Conservation (phyloP, 495 filamentous ascomycete genomes). For the Cenococcum geophilum region DNA sequence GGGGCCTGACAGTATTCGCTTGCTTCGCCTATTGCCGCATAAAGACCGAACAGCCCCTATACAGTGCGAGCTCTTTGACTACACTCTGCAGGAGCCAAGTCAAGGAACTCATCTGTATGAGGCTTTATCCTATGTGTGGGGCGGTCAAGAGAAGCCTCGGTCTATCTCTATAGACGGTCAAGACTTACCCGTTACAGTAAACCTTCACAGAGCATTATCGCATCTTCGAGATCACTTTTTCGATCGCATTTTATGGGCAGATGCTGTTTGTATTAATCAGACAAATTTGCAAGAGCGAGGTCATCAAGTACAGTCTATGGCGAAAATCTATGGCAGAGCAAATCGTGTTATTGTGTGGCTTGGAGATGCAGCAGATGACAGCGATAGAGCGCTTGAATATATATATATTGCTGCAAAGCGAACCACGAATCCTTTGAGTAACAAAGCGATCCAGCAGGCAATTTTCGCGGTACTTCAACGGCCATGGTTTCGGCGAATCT, state of each 20-base stretch:
- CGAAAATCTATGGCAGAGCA: conserved; percentile 6
- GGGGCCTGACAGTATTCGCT: conserved; percentile 6
- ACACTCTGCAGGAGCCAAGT: not conserved
- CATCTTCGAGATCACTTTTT: not conserved
- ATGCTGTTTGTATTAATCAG: conserved; percentile 7
- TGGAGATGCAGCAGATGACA: conserved; percentile 3
- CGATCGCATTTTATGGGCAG: conserved; percentile 9
- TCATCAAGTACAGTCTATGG: conserved; percentile 11
- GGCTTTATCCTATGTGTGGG: conserved; percentile 17
- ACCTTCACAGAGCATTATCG: not conserved
- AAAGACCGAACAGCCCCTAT: not conserved
- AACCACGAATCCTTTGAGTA: not conserved
- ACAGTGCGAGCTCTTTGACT: conserved; percentile 4
- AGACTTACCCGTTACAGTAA: not conserved
- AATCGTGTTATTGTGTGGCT: conserved; percentile 12
- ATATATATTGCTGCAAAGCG: not conserved
- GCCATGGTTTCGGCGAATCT: conserved; percentile 35
- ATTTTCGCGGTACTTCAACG: conserved; percentile 27
- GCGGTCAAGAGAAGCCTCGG: not conserved
- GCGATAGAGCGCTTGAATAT: not conserved
- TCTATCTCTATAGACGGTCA: conserved; percentile 1
- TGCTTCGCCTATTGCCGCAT: conserved; percentile 11
- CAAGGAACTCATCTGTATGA: conserved; percentile 8
- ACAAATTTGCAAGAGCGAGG: conserved; percentile 3
- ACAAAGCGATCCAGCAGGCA: conserved; percentile 10